These are phyloP conservation scores for Grosmannia huntii DNA, from an alignment of 2,329 filamentous ascomycete species.

Conservation along the genomic window DNA sequence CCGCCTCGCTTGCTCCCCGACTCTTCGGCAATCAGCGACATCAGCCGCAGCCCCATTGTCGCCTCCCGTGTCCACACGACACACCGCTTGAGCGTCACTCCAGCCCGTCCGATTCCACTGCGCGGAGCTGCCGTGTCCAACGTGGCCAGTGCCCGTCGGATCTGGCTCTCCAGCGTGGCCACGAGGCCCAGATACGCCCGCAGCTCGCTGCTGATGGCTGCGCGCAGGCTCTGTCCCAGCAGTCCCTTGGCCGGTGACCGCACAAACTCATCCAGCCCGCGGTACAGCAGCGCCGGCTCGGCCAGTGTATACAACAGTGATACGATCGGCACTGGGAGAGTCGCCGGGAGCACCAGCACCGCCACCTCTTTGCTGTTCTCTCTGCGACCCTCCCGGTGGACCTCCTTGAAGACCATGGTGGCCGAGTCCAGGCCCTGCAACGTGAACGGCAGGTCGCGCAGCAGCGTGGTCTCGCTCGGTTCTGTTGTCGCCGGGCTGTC, in stretches of 20 bases:
- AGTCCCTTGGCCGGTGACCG: constrained; percentile 70
- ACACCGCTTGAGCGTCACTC: constrained; percentile 88
- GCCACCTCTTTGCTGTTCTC: constrained; percentile 26
- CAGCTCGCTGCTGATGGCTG: constrained; percentile 73
- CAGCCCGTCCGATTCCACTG: constrained; percentile 66
- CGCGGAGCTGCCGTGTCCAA: constrained; percentile 56
- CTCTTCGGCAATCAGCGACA: constrained; percentile 90
- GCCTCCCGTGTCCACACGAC: constrained; percentile 96
- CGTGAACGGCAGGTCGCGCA: constrained; percentile 81
- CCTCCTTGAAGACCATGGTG: constrained; percentile 58
- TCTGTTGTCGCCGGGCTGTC: constrained; percentile 43
- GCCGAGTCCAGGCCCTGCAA: constrained; percentile 84
- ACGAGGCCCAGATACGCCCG: constrained; percentile 83
- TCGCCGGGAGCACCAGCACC: constrained; percentile 62
- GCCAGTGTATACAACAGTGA: constrained; percentile 81
- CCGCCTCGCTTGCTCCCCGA: constrained; percentile 74
- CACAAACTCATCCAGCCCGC: constrained; percentile 66
- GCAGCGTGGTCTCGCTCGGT: constrained; percentile 51
- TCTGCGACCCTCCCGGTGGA: not conserved
- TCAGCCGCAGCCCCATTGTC: constrained; percentile 84
- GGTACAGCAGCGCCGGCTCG: constrained; percentile 87
- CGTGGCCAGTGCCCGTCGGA: constrained; percentile 64
- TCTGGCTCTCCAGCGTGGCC: constrained; percentile 84
- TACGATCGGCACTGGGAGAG: constrained; percentile 70
- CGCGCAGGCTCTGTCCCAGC: constrained; percentile 82